A percentile compares a stretch with the other conserved stretches of the same genome.
Evolutionary conservation across 345 rosid genomes (phyloP).

Genomic region (Populus simonii): DNA sequence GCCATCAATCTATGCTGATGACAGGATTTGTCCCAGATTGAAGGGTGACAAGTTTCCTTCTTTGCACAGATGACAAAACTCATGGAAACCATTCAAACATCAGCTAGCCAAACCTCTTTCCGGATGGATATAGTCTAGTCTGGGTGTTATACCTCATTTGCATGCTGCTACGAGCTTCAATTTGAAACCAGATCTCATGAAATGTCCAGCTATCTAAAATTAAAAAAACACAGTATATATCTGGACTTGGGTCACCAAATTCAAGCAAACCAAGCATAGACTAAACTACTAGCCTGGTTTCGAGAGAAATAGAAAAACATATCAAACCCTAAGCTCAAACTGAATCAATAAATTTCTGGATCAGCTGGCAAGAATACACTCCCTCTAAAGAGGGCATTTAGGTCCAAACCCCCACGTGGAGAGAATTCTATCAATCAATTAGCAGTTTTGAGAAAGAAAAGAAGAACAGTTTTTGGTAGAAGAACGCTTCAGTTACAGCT

Average conservation of each 20-base stretch:
- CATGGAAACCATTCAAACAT: neutral
- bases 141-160: neutral
- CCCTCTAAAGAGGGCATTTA: no score
- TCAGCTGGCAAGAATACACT: no score
- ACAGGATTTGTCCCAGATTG: neutral
- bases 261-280: neutral
- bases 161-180: neutral
- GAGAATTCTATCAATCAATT: no score
- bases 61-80: neutral
- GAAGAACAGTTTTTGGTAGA: no score
- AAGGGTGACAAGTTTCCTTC: neutral
- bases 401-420: no score
- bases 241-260: neutral
- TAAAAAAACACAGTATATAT: neutral
- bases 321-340: no score
- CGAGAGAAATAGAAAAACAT: neutral
- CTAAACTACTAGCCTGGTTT: neutral
- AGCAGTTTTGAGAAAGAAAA: no score
- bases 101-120: neutral
- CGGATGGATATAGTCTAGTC: neutral
- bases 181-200: neutral
- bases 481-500: no score
- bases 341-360: no score
- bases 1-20: neutral
- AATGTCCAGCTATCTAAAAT: neutral